Percentiles rank a stretch among this genome's conserved stretches.
Conservation (phyloP, 2,329 filamentous ascomycete species). For the Thielaviopsis ethacetica region DNA sequence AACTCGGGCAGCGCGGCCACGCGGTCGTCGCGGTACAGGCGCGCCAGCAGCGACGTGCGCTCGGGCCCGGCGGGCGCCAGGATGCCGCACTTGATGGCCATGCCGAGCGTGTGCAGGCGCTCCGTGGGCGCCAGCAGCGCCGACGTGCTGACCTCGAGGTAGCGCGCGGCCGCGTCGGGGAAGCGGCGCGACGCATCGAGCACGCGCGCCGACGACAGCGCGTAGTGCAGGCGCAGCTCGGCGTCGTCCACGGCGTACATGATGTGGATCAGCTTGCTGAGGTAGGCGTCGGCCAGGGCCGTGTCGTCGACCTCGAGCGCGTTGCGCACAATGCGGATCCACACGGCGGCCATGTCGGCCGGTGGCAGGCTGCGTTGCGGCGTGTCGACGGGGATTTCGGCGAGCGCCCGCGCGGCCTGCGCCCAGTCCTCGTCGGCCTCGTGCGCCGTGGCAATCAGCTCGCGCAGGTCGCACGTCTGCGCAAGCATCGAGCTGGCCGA, state of each 20-base stretch:
- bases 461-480: slow-evolving; percentile 62
- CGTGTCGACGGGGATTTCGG: slow-evolving; percentile 74
- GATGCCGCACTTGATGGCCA: slow-evolving; percentile 82
- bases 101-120: slow-evolving; percentile 65
- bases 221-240: slow-evolving; percentile 66
- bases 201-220: slow-evolving; percentile 83
- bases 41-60: slow-evolving; percentile 62
- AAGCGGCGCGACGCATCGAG: slow-evolving; percentile 82
- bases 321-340: slow-evolving; percentile 88
- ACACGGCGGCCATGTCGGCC: slow-evolving; percentile 67
- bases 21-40: slow-evolving; percentile 87
- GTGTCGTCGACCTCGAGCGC: slow-evolving; percentile 91
- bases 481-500: slow-evolving; percentile 54
- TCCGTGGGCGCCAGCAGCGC: slow-evolving; percentile 71
- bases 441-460: slow-evolving; percentile 68
- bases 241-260: slow-evolving; percentile 64
- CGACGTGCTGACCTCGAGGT: slow-evolving; percentile 73
- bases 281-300: slow-evolving; percentile 64
- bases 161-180: slow-evolving; percentile 70
- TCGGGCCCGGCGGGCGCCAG: slow-evolving; percentile 80
- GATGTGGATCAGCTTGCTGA: slow-evolving; percentile 91
- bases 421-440: slow-evolving; percentile 67
- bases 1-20: slow-evolving; percentile 61
- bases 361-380: slow-evolving; percentile 73
- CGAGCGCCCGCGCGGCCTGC: slow-evolving; percentile 59